Evolutionary conservation across 1,284 basidiomycete species (phyloP).

Genomic region (Ustilago nuda): DNA sequence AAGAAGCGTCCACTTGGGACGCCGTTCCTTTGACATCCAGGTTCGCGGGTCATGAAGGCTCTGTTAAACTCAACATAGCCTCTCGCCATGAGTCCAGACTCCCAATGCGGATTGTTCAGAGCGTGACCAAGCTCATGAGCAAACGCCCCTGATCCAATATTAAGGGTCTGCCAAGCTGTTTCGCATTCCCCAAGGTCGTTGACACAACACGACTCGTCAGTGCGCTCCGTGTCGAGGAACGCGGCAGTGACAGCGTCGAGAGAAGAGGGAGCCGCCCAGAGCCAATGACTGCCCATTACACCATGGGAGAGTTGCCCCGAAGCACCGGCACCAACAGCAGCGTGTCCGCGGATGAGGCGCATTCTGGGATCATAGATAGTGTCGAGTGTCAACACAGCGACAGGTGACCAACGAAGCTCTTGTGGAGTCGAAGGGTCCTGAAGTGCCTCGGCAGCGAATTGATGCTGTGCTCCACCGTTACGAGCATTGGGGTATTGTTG

Average conservation of each 20-base stretch:
- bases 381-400: slow-evolving; percentile 50
- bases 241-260: slow-evolving; percentile 35
- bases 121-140: slow-evolving; percentile 54
- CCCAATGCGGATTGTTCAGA: slow-evolving; percentile 51
- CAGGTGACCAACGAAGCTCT: slow-evolving; percentile 33
- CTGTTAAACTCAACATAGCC: slow-evolving; percentile 57
- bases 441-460: slow-evolving; percentile 42
- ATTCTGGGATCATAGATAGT: slow-evolving; percentile 43
- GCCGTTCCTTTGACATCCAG: slow-evolving; percentile 21
- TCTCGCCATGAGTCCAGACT: slow-evolving; percentile 48
- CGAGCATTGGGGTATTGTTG: slow-evolving; percentile 47
- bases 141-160: slow-evolving; percentile 54
- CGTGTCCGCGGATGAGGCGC: slow-evolving; percentile 51
- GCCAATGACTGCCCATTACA: slow-evolving; percentile 58
- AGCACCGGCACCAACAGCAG: slow-evolving; percentile 45
- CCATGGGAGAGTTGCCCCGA: slow-evolving; percentile 33
- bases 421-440: slow-evolving; percentile 28
- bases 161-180: slow-evolving; percentile 52
- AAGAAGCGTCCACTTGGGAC: slow-evolving; percentile 11
- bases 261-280: slow-evolving; percentile 48
- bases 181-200: slow-evolving; percentile 52
- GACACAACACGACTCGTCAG: slow-evolving; percentile 47
- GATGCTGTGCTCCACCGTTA: slow-evolving; percentile 51
- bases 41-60: slow-evolving; percentile 58
- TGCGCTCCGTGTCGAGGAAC: slow-evolving; percentile 42